phyloP scores from a whole-genome alignment of 1,284 basidiomycete species.

The Cryptococcus deneoformans region DNA sequence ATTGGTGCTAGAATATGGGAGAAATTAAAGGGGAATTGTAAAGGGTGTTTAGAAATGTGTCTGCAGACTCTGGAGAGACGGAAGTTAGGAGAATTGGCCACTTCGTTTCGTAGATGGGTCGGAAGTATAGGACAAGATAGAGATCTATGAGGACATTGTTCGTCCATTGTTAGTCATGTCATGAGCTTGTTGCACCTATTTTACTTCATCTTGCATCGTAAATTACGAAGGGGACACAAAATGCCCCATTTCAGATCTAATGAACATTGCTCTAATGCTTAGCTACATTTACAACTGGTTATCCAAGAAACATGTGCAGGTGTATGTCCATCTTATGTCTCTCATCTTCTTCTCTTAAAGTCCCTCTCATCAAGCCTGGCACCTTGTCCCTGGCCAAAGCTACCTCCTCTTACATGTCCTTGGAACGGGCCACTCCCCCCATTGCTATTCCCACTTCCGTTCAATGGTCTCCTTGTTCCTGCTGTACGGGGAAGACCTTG shows the following conservation, averaged over 20 bases:
- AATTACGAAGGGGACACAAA: no score
- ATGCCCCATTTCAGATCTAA: no score
- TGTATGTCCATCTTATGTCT: no score
- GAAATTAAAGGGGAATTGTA: constrained; percentile 10
- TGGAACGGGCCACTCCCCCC: neutral
- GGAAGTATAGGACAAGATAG: constrained; percentile 1
- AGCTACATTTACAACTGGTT: no score
- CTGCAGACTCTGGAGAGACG: constrained; percentile 2
- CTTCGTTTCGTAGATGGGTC: constrained; percentile 2
- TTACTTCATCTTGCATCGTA: neutral
- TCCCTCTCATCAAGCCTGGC: neutral
- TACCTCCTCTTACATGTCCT: neutral
- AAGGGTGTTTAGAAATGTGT: constrained; percentile 15
- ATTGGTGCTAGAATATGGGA: neutral
- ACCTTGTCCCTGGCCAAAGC: neutral
- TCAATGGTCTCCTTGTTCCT: neutral
- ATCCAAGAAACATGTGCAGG: no score
- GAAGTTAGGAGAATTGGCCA: neutral
- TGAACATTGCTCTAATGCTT: no score
- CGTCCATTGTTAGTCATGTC: neutral
- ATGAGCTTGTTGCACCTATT: neutral
- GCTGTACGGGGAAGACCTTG: no score
- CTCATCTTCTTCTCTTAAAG: constrained; percentile 1
- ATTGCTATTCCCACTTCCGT: neutral
- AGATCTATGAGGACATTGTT: constrained; percentile 2